phyloP scores from a whole-genome alignment of 768 basidiomycete genomes.

The Dendrothele bispora region DNA sequence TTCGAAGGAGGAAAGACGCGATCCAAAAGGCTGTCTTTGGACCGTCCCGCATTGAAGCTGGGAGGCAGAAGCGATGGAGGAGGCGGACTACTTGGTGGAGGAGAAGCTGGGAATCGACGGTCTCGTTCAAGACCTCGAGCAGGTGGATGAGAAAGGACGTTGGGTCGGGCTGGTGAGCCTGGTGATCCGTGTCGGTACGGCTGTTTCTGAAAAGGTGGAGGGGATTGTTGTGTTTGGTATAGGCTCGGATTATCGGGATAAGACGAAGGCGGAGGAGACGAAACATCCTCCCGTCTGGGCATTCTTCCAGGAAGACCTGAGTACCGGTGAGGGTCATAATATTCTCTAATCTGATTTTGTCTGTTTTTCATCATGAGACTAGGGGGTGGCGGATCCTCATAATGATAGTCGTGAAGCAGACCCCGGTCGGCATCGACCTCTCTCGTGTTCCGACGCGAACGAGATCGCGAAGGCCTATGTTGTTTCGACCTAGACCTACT shows the following conservation, averaged over 20 bases:
- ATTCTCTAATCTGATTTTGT: too few species aligned
- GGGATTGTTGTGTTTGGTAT: constrained; percentile 6
- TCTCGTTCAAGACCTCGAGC: too few species aligned
- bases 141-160: neutral
- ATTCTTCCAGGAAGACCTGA: neutral
- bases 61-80: constrained; percentile 4
- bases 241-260: constrained; percentile 15
- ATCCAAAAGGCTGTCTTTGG: constrained; percentile 24
- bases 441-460: constrained; percentile 13
- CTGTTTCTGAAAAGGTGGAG: constrained; percentile 5
- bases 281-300: constrained; percentile 10
- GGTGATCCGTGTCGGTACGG: constrained; percentile 2
- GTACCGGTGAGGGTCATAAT: too few species aligned
- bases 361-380: constrained; percentile 20
- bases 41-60: constrained; percentile 1
- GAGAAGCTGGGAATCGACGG: constrained; percentile 12
- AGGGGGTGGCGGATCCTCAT: constrained; percentile 42
- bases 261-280: constrained; percentile 16
- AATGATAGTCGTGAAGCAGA: constrained; percentile 20
- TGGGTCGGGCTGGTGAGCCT: constrained; percentile 1
- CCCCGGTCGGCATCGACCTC: constrained; percentile 15
- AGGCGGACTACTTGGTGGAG: constrained; percentile 17
- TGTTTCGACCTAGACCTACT: constrained; percentile 11
- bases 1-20: constrained; percentile 26
- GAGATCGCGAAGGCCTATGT: constrained; percentile 13